Evolutionary conservation across 352 stramenopile species (phyloP), one percentile per base, ranked within the genome.

Genomic region (Phytopythium aichiense): DNA sequence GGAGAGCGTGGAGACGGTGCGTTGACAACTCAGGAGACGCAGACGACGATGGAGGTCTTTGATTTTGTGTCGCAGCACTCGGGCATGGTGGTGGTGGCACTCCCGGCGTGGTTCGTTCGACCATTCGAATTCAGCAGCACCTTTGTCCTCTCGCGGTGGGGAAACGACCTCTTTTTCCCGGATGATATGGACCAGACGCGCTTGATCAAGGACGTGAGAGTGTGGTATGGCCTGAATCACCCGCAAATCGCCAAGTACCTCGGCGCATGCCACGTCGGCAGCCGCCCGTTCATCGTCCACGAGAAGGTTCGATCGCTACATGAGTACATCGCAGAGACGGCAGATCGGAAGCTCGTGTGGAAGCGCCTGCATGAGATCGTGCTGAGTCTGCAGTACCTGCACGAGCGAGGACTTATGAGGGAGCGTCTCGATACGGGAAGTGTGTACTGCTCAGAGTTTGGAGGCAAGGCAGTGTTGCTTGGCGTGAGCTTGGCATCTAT

Each of bases 181-280:
- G 46, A 33, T 1, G 16, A 53, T n/a, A 20, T 15, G 2, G 23
- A 25, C 3, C 5, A 15, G 16, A 15, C 12, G 23, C 23, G 20
- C 4, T 53, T 53, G 8, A 22, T 33, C 7, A 33, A 35, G n/a
- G 46, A 53, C 15, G 46, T 22, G 3, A 31, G 3, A 4, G 22
- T 53, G 20, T 53, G 46, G 46, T 33, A 18, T 20, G 16, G 18
- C 16, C 42, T 49, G 42, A 49, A 49, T 13, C 42, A 18, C 42
- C 42, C 42, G n/a, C 42, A 49, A 16, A 31, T 53, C 9, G 46
- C 23, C 46, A 53, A 53, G 46, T 53, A 33, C 46, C 20, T 53
- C 20, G 46, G 46, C 20, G 46, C 46, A n/a, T 53, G n/a, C n/a
- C n/a, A n/a, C n/a, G n/a, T n/a, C n/a, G n/a, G n/a, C n/a, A n/a